Conservation (phyloP, 805 yeast species). For the Jamesozyma hellenica region DNA sequence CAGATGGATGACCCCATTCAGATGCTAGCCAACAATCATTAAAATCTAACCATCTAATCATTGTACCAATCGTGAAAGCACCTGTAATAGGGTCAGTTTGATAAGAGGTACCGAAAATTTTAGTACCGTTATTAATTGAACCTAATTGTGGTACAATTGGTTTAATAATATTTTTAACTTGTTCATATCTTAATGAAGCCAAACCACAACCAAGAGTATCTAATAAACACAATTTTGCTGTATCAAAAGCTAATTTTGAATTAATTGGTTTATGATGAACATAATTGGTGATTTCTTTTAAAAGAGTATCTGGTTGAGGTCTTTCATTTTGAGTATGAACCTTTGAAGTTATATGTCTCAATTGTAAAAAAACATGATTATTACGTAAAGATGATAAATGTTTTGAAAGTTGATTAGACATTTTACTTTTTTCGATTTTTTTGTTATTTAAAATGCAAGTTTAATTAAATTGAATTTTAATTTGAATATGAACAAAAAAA, state of each 20-base stretch:
- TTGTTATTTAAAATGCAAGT: too few relatives aligned
- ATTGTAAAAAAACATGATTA: too few relatives aligned
- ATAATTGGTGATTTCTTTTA: conserved; percentile 41
- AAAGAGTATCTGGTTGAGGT: conserved; percentile 41
- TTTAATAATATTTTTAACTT: conserved; percentile 39
- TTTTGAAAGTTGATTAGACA: too few relatives aligned
- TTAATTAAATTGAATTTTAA: too few relatives aligned
- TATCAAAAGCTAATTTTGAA: conserved; percentile 40
- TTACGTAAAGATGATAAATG: too few relatives aligned
- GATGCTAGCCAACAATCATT: conserved; percentile 61
- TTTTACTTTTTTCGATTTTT: too few relatives aligned
- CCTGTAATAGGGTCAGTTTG: conserved; percentile 48
- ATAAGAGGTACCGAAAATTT: conserved; percentile 42
- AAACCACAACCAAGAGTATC: conserved; percentile 54
- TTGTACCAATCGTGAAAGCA: conserved; percentile 47
- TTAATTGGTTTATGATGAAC: conserved; percentile 38
- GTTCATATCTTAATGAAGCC: conserved; percentile 45
- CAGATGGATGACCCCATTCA: conserved; percentile 64
- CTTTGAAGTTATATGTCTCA: neutral
- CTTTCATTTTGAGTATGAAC: conserved; percentile 31
- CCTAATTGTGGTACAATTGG: conserved; percentile 45
- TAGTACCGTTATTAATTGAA: conserved; percentile 44
- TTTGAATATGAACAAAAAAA: too few relatives aligned
- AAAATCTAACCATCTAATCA: conserved; percentile 52
- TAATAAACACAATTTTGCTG: conserved; percentile 45